Percentiles rank a stretch among this genome's conserved stretches.
These are phyloP conservation scores for Boletus chippewaensis DNA, from an alignment of 1,284 basidiomycete species.

Conservation along the genomic window DNA sequence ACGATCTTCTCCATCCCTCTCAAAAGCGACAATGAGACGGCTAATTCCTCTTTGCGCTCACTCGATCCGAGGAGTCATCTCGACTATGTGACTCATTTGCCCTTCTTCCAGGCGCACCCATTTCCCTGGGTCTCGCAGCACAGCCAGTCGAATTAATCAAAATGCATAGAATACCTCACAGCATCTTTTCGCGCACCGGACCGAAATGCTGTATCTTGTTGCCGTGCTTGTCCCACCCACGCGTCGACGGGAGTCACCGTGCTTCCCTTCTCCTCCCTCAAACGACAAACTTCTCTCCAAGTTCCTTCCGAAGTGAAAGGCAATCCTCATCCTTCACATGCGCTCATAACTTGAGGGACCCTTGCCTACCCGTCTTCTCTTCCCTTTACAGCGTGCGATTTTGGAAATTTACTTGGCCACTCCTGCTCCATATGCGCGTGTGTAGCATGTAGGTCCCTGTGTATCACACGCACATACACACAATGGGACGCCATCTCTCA, in stretches of 20 bases:
- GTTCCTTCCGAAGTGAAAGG: constrained; percentile 25
- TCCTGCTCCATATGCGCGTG: constrained; percentile 7
- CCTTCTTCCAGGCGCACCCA: constrained; percentile 3
- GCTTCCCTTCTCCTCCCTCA: constrained; percentile 10
- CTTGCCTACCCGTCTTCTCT: constrained; percentile 5
- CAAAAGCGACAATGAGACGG: neutral
- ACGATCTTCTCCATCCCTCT: neutral
- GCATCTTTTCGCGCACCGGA: neutral
- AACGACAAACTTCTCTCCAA: constrained; percentile 16
- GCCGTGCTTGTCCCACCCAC: constrained; percentile 5
- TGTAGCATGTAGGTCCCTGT: constrained; percentile 4
- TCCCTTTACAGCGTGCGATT: constrained; percentile 11
- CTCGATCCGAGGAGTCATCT: constrained; percentile 16
- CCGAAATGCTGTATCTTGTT: constrained; percentile 1
- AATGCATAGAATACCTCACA: neutral
- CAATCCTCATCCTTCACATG: constrained; percentile 18
- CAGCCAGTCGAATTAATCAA: constrained; percentile 3
- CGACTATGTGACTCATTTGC: neutral
- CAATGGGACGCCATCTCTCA: neutral
- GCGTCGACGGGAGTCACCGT: constrained; percentile 7
- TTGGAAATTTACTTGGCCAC: constrained; percentile 14
- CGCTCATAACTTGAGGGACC: neutral
- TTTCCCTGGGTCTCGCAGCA: neutral
- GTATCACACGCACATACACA: neutral
- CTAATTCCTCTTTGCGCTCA: neutral